Evolutionary conservation across 768 basidiomycete species (phyloP), one percentile per base, ranked within the genome.

Genomic region (Russula earlei): DNA sequence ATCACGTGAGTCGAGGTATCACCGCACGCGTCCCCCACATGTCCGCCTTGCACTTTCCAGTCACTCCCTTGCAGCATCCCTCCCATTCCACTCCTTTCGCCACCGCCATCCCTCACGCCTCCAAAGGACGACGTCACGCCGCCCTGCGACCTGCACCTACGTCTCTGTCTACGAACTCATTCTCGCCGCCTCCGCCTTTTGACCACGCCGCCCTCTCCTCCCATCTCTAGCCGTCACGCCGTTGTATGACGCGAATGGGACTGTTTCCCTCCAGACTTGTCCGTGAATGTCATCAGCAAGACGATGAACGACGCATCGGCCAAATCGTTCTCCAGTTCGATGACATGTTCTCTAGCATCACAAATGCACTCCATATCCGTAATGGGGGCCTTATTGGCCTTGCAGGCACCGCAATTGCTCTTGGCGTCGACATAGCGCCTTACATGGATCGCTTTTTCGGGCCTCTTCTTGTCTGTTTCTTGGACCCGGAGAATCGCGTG

Each of bases 341-440:
- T 57, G 91, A 92, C 19, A 91, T 97, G 84, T 95, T 94, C 75
- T 86, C 78, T 66, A 86, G 87, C 62, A 71, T 80, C 19, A 76
- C 82, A 33, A 92, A 94, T 66, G 83, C 90, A 3, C 75, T 94
- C 22, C 92, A 96, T 64, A 81, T 92, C 43, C 79, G 94, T 43
- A 97, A 95, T 68, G 95, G 95, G 34, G 95, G 95, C 5, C 77
- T 97, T 41, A 97, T 97, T 63, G 95, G 95, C 22, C 81, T 98
- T 1, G 95, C 95, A 9, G 95, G 91, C 27, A 91, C 91, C 22
- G 91, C 93, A n/a, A 98, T 99, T 66, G 95, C 96, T 0, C 75
- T 98, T 3, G 91, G 92, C 2, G 87, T 93, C 11, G 90, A 96
- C 62, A 81, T 98, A 43, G 85, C 94, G 8, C 88, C 91, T 7